Base-by-base conservation (phyloP, 2,329 filamentous ascomycete genomes). In the Fusarium clavum region DNA sequence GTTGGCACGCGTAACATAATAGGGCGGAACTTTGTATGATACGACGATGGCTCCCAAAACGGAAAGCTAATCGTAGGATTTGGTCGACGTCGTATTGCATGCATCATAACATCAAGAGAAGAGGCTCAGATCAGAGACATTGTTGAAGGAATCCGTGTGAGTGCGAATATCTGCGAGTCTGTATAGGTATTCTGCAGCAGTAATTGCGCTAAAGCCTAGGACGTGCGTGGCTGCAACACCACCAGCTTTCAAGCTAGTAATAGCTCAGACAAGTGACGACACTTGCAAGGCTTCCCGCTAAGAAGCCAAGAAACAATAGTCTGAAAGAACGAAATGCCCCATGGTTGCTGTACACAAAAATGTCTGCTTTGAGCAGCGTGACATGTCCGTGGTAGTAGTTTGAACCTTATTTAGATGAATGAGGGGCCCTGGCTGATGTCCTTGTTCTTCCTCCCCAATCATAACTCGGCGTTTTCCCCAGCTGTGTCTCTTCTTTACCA, bases 341-440 rank as follows among this genome's bases (percentile, higher is more conserved):
- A 22, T 29, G 24, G 24, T 40, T 38, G 32, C 32, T 46, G 61
- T 49, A 51, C 48, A 46, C 38, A 43, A 27, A 29, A 62, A 47
- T 32, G 40, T 56, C 64, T 61, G 34, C 57, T 54, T 40, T 49
- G 32, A 61, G 58, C 34, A 63, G 44, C 61, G 63, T 64, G 63
- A 57, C 57, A 62, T 66, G 46, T 62, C 48, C 49, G 51, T 41
- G 16, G 45, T 67, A 49, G 66, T 52, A 52, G 49, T 24, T 45
- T 47, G 67, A 74, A 75, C 70, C 71, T 75, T 75, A 69, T 60
- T 69, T 59, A 64, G 57, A 70, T 74, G 59, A 64, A 61, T 57
- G 67, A 57, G 30, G 30, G 61, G 44, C 60, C 61, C 61, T 71
- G 59, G 61, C 43, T 58, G 57, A 57, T 57, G 32, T 51, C 38